These are phyloP conservation scores for Lophiotrema nucula DNA, from an alignment of 495 filamentous ascomycete species.

Conservation along the genomic window DNA sequence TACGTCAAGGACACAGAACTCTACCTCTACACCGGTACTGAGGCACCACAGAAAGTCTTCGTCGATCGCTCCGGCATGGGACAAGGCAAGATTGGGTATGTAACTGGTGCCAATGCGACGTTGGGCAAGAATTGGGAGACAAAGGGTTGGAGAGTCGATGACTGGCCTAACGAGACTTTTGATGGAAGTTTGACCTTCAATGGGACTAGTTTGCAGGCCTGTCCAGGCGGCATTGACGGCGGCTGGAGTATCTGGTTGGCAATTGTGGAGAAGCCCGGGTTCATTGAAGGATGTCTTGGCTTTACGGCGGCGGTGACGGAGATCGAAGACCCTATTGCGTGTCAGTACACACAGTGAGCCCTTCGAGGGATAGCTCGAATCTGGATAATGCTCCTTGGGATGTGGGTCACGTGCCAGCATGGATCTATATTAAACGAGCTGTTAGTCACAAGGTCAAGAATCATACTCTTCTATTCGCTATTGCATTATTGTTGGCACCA, in stretches of 20 bases:
- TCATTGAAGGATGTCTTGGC: slow-evolving; percentile 48
- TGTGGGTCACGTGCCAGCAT: no score
- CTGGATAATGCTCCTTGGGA: no score
- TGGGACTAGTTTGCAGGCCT: slow-evolving; percentile 48
- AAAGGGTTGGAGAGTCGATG: slow-evolving; percentile 46
- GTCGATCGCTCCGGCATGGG: slow-evolving; percentile 57
- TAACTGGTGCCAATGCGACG: slow-evolving; percentile 43
- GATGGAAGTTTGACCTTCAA: slow-evolving; percentile 46
- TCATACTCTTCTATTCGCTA: no score
- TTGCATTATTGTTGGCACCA: no score
- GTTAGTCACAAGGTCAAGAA: no score
- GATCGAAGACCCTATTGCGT: not conserved
- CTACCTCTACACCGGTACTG: slow-evolving; percentile 46
- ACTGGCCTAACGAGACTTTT: no score
- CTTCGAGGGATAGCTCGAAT: no score
- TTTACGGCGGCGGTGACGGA: slow-evolving; percentile 34
- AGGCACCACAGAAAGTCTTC: slow-evolving; percentile 48
- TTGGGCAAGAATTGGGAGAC: slow-evolving; percentile 46
- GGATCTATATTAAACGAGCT: no score
- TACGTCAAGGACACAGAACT: slow-evolving; percentile 49
- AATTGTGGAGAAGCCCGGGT: slow-evolving; percentile 45
- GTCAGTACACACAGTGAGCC: slow-evolving; percentile 2
- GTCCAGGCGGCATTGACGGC: slow-evolving; percentile 50
- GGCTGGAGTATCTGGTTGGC: slow-evolving; percentile 52
- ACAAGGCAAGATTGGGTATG: slow-evolving; percentile 53